phyloP scores from a whole-genome alignment of 1,284 basidiomycete genomes.

The Marasmius fiardii region DNA sequence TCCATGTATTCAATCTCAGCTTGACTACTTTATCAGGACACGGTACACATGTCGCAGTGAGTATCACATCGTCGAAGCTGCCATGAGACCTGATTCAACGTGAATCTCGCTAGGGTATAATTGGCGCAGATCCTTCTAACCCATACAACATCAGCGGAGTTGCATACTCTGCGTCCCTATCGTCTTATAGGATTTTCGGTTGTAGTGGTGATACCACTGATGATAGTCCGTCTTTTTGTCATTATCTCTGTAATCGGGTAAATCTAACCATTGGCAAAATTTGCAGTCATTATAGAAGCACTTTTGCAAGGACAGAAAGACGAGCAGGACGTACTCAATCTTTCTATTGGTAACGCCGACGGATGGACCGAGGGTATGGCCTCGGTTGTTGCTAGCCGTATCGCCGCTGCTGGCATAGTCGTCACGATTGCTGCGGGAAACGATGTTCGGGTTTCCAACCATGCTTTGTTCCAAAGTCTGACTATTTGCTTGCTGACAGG shows the following conservation, averaged over 20 bases:
- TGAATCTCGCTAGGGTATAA: slow-evolving; percentile 40
- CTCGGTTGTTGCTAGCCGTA: slow-evolving; percentile 42
- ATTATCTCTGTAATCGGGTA: neutral
- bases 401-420: slow-evolving; percentile 39
- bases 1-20: neutral
- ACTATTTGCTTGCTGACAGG: slow-evolving; percentile 21
- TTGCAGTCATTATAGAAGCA: slow-evolving; percentile 35
- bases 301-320: slow-evolving; percentile 34
- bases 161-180: slow-evolving; percentile 32
- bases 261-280: neutral
- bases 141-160: slow-evolving; percentile 42
- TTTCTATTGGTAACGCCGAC: slow-evolving; percentile 47
- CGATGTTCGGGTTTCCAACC: slow-evolving; percentile 12
- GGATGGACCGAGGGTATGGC: slow-evolving; percentile 45
- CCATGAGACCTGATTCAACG: neutral
- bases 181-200: slow-evolving; percentile 37
- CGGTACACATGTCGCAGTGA: slow-evolving; percentile 46
- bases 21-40: slow-evolving; percentile 25
- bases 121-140: slow-evolving; percentile 47
- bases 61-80: neutral
- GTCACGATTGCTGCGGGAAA: slow-evolving; percentile 41
- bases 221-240: slow-evolving; percentile 26
- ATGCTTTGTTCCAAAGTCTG: neutral
- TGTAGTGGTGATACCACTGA: slow-evolving; percentile 30
- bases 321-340: slow-evolving; percentile 47